phyloP scores from a whole-genome alignment of 169 alveolate species.

The Neospora caninum region DNA sequence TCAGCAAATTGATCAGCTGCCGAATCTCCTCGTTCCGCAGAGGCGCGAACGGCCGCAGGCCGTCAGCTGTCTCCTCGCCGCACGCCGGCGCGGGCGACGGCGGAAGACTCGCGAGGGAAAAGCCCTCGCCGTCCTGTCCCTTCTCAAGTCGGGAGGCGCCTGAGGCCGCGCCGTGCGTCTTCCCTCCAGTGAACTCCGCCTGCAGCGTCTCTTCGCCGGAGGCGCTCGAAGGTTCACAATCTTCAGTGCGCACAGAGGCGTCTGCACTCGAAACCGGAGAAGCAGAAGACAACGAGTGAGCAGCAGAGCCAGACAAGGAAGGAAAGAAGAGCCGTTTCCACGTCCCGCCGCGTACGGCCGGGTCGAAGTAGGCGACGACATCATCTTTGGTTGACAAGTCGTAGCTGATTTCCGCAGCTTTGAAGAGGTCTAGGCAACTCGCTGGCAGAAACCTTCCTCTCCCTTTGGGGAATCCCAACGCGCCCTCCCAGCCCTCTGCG shows the following conservation, averaged over 20 bases:
- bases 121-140: background rate
- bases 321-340: constrained; percentile 27
- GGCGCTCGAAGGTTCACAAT: too few relatives aligned
- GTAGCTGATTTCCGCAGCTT: constrained; percentile 12
- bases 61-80: background rate
- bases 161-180: background rate
- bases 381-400: background rate
- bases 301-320: background rate
- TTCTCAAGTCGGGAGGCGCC: background rate
- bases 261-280: background rate
- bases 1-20: background rate
- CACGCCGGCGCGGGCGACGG: background rate
- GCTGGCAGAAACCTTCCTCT: background rate
- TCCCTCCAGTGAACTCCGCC: background rate
- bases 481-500: background rate
- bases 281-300: background rate
- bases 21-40: constrained; percentile 22
- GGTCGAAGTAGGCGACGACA: constrained; percentile 25
- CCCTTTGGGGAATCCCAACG: background rate
- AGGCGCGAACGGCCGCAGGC: background rate
- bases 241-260: too few relatives aligned
- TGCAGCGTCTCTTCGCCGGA: background rate
- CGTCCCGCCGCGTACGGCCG: constrained; percentile 10
- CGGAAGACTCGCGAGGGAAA: background rate
- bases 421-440: constrained; percentile 1